Evolutionary conservation across 2,329 filamentous ascomycete genomes (phyloP), one percentile per base, ranked within the genome.

Genomic region (Bipolaris zeicola): DNA sequence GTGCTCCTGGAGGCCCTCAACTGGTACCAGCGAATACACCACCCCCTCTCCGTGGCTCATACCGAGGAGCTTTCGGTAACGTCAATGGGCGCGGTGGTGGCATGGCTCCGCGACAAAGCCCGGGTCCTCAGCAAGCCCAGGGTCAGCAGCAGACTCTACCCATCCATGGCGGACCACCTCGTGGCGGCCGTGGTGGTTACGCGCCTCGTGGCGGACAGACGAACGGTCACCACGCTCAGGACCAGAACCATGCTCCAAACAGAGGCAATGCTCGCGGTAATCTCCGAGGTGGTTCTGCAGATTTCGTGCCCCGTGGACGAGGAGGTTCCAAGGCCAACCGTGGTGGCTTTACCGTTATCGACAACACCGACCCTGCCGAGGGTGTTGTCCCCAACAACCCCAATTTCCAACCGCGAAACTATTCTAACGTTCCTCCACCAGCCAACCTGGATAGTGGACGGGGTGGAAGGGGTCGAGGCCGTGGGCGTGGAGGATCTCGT

Each of bases 1-100:
- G 86, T 20, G 81, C 80, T 66, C 84, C 80, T 16, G 77, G 82
- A 33, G 82, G 81, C 31, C 81, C 85, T 13, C 89, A 94, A 73
- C 76, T 87, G 58, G 79, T 79, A 58, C 80, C 84, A 48, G 86
- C 85, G 20, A 64, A 73, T 7, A 69, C 80, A n/a, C 87, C 87
- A 53, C 78, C 82, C 14, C 82, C 85, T n/a, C 76, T 89, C 28
- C 78, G 77, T 53, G 83, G 84, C 16, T 85, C 83, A 16, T 89
- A 83, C 76, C 79, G 83, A 39, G 83, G 84, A 55, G 86, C 84
- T 39, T 77, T 86, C 16, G 69, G 78, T 34, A 83, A 84, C 42
- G 76, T 57, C n/a, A 74, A 75, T 34, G 73, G 78, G 33, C 78
- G 79, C 24, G 75, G 78, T 22, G 77, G 75, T 57, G 73, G 68